These are phyloP conservation scores for Platanthera guangdongensis DNA, from an alignment of 106 monocot species.

Conservation along the genomic window DNA sequence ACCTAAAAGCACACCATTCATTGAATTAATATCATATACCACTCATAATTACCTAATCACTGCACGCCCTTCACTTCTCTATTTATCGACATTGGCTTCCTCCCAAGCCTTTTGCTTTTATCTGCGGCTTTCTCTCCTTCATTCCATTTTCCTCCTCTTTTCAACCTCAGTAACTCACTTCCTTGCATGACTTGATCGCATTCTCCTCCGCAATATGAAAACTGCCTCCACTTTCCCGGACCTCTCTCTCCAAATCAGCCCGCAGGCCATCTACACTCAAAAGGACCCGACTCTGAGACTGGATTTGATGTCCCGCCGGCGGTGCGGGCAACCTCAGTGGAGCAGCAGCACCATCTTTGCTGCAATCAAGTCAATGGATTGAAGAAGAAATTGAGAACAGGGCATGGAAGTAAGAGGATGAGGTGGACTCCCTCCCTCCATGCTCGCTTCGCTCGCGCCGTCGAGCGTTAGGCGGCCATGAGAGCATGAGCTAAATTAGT, in stretches of 20 bases:
- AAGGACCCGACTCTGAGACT: constrained; percentile 12
- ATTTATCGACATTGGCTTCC: background rate
- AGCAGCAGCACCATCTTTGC: background rate
- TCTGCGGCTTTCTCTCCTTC: background rate
- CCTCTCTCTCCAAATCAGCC: background rate
- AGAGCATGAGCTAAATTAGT: constrained; percentile 23
- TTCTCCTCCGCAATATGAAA: background rate
- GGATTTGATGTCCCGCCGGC: background rate
- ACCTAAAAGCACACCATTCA: too few species aligned
- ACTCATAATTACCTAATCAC: too few species aligned
- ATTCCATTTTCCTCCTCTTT: background rate
- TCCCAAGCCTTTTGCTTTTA: background rate
- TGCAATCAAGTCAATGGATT: constrained; percentile 27
- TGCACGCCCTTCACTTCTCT: too few species aligned
- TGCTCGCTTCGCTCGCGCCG: constrained; percentile 62
- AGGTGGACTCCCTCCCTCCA: constrained; percentile 66
- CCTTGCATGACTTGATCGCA: background rate
- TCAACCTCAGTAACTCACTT: background rate
- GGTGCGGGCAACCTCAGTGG: background rate
- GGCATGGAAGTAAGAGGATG: constrained; percentile 34
- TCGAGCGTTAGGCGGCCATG: constrained; percentile 73
- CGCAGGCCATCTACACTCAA: background rate
- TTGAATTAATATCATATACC: too few species aligned
- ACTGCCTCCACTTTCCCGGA: background rate
- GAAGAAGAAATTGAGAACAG: constrained; percentile 25